Evolutionary conservation across 2,329 filamentous ascomycete genomes (phyloP), one percentile per base, ranked within the genome.

Genomic region (Ophiostoma sp.): DNA sequence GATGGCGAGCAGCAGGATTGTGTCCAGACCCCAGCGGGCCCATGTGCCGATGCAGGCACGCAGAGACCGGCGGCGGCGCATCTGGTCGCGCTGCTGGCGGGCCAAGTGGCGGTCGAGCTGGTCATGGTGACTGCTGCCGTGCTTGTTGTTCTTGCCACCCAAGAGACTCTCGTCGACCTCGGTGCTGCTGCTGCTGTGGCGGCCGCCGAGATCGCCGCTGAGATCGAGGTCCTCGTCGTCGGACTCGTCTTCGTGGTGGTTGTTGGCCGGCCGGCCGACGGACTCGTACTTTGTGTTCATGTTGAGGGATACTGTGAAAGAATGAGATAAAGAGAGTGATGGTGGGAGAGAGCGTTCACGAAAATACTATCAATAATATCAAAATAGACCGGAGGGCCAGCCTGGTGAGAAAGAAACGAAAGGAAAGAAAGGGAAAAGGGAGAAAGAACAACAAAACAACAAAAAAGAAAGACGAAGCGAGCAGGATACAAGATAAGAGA

Each of bases 131-230:
- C 19, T 31, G 64, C 12, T 48, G 17, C 52, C 69, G 3, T 28
- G 5, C 68, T 52, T 61, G 71, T 48, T 76, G 48, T 79, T 66
- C n/a, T 45, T 66, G 36, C 61, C 81, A 70, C 80, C 81, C 77
- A 84, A 82, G 69, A 84, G 76, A 5, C 82, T 83, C 72, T 82
- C 82, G 72, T 79, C 79, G 28, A 84, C 82, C 75, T 84, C 83
- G 71, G 82, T 84, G 71, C 68, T 73, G 71, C 74, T 73, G 70
- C 68, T 66, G 75, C 72, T 74, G 78, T 79, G 82, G 33, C 80
- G 82, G 50, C n/a, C 57, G 50, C n/a, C 57, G 42, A 68, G 64
- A 48, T 80, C 78, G 72, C 80, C 79, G 25, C 81, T 79, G 64
- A 68, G 64, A 33, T 80, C 78, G 73, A 80, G 79, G 28, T 81